A percentile compares a stretch with the other conserved stretches of the same genome.
Conservation (phyloP, 2,329 filamentous ascomycete species). For the Penicillium sp. region DNA sequence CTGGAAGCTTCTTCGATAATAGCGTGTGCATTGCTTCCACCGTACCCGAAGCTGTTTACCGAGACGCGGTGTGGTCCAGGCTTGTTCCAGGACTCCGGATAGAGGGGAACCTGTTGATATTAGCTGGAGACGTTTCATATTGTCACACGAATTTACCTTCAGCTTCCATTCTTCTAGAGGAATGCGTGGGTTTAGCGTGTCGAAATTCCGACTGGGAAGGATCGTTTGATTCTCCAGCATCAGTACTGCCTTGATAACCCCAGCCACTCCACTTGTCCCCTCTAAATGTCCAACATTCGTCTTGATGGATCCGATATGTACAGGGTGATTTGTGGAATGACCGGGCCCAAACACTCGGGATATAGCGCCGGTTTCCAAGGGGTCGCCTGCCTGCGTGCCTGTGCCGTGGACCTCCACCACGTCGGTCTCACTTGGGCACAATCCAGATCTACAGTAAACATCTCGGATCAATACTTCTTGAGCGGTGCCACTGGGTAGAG, state of each 20-base stretch:
- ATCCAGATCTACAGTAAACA: conserved; percentile 36
- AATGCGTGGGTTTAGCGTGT: conserved; percentile 43
- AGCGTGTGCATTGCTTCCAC: conserved; percentile 26
- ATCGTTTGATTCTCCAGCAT: conserved; percentile 51
- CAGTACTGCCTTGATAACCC: conserved; percentile 47
- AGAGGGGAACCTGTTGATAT: neutral
- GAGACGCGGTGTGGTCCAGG: neutral
- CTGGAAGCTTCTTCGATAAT: conserved; percentile 17
- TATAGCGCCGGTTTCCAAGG: conserved; percentile 35
- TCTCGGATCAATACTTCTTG: conserved; percentile 41
- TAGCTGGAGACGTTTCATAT: neutral
- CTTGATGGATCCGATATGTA: conserved; percentile 30
- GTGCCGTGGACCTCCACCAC: conserved; percentile 40
- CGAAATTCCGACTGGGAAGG: conserved; percentile 49
- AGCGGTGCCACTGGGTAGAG: conserved; percentile 43
- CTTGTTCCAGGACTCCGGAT: neutral
- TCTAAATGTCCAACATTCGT: conserved; percentile 35
- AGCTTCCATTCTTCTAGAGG: conserved; percentile 42
- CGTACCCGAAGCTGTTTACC: conserved; percentile 25
- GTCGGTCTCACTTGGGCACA: conserved; percentile 24
- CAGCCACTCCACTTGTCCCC: conserved; percentile 31
- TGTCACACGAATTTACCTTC: conserved; percentile 22
- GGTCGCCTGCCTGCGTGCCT: conserved; percentile 40
- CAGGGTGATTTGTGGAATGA: conserved; percentile 12
- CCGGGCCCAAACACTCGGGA: conserved; percentile 26